Conservation (phyloP, 2,329 filamentous ascomycete genomes). For the Fusarium coicis region DNA sequence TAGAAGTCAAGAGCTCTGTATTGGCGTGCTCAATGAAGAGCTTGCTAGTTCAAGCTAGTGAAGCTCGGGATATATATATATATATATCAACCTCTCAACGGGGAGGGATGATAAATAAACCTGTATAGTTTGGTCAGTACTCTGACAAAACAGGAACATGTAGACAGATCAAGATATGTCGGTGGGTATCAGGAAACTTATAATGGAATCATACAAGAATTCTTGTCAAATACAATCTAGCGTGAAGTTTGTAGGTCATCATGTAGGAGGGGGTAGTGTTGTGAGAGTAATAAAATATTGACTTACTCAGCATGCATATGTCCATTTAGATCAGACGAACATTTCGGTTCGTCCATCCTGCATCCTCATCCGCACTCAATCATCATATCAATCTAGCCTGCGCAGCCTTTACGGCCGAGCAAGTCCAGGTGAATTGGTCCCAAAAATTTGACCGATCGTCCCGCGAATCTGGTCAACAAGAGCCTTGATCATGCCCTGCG, state of each 20-base stretch:
- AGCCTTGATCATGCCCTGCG: constrained; percentile 74
- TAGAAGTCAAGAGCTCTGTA: too few relatives aligned
- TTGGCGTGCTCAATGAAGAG: rapidly evolving
- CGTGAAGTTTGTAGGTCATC: constrained; percentile 55
- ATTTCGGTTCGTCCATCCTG: background rate
- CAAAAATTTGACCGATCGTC: constrained; percentile 59
- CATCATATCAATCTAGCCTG: background rate
- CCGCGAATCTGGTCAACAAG: constrained; percentile 68
- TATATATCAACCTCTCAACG: background rate
- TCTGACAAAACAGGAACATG: background rate
- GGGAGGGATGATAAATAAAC: rapidly evolving
- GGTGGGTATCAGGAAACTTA: constrained; percentile 47
- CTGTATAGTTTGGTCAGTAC: constrained; percentile 17
- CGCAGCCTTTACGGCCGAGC: constrained; percentile 34
- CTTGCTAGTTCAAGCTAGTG: rapidly evolving
- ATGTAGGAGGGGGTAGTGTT: constrained; percentile 26
- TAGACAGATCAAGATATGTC: background rate
- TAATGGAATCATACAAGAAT: constrained; percentile 49
- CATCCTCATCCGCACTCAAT: background rate
- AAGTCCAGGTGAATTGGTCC: constrained; percentile 42
- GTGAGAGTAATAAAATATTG: background rate
- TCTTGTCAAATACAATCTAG: constrained; percentile 62
- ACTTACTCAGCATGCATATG: constrained; percentile 9
- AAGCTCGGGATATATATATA: background rate
- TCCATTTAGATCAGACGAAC: background rate